Evolutionary conservation across 192 early-diverging fungal species (phyloP).

Genomic region (Diversispora epigaea): DNA sequence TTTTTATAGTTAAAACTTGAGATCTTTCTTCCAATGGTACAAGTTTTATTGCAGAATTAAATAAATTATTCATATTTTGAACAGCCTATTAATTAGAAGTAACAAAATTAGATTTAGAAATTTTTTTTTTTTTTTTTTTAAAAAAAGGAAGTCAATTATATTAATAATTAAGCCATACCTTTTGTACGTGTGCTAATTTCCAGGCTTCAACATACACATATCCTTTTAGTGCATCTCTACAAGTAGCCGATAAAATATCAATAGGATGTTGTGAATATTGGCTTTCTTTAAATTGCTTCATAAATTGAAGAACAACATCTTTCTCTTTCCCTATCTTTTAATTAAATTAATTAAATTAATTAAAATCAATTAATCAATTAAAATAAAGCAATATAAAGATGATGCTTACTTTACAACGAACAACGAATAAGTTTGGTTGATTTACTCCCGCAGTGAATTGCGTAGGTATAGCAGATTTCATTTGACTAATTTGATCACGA

Average conservation of each 20-base stretch:
- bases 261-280: constrained; percentile 59
- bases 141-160: not conserved
- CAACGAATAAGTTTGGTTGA: constrained; percentile 91
- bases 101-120: not conserved
- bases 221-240: constrained; percentile 79
- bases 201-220: constrained; percentile 92
- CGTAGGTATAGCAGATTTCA: constrained; percentile 58
- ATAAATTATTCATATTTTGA: constrained; percentile 75
- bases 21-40: constrained; percentile 93
- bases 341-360: not conserved
- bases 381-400: not conserved
- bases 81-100: constrained; percentile 48
- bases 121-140: not conserved
- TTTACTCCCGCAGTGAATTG: constrained; percentile 75
- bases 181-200: constrained; percentile 74
- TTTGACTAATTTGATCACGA: constrained; percentile 40
- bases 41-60: constrained; percentile 65
- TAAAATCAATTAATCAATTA: not conserved
- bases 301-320: constrained; percentile 78
- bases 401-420: constrained; percentile 66
- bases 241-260: constrained; percentile 80
- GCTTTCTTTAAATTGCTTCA: constrained; percentile 72
- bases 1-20: constrained; percentile 77
- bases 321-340: constrained; percentile 78
- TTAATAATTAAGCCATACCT: constrained; percentile 34